Percentiles rank a stretch among this genome's conserved stretches.
phyloP scores from a whole-genome alignment of 495 filamentous ascomycete genomes.

The Hyaloscypha variabilis region DNA sequence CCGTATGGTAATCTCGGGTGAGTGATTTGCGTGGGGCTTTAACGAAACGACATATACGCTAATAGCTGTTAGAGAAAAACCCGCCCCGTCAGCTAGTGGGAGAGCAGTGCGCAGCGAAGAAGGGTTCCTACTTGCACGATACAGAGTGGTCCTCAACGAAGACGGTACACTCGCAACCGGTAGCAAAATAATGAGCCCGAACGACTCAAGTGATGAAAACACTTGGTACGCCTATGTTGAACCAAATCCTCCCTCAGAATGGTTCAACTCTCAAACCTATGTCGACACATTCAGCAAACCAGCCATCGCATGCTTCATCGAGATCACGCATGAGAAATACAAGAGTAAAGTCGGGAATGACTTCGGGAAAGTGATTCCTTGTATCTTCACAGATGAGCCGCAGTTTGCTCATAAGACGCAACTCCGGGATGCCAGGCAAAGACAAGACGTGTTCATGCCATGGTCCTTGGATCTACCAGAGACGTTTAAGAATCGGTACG shows the following conservation, averaged over 20 bases:
- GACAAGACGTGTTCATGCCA: constrained; percentile 30
- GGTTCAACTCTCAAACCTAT: constrained; percentile 35
- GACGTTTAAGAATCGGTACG: constrained; percentile 17
- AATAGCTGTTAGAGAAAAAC: no score
- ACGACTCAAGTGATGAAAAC: constrained; percentile 13
- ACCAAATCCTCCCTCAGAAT: constrained; percentile 22
- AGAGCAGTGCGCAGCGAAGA: no score
- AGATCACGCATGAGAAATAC: constrained; percentile 32
- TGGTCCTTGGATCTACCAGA: constrained; percentile 27
- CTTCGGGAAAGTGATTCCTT: constrained; percentile 29
- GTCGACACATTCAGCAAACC: constrained; percentile 30
- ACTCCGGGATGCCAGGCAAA: constrained; percentile 14
- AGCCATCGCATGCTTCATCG: constrained; percentile 32
- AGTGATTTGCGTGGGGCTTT: no score
- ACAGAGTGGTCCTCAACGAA: no score
- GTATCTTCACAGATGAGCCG: constrained; percentile 36
- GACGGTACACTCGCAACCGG: not conserved
- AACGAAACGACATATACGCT: no score
- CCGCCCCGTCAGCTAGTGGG: no score
- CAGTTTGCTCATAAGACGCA: constrained; percentile 33
- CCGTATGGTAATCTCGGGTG: constrained; percentile 23
- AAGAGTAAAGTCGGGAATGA: constrained; percentile 30
- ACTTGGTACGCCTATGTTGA: constrained; percentile 33
- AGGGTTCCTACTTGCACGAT: no score
- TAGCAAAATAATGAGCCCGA: constrained; percentile 19